phyloP scores from a whole-genome alignment of 2,329 filamentous ascomycete genomes.

The Fusarium austroafricanum region DNA sequence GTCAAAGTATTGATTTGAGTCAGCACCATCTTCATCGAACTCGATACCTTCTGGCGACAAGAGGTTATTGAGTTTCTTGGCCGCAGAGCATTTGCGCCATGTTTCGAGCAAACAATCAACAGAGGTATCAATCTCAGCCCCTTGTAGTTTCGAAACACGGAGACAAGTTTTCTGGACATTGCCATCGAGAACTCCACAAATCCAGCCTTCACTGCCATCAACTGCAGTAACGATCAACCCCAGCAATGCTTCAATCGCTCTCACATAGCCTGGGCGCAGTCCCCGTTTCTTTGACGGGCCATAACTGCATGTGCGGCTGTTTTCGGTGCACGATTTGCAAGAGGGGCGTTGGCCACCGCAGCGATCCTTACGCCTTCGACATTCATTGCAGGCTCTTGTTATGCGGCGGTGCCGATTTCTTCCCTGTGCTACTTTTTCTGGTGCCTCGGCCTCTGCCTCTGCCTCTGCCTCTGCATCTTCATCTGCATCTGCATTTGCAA shows the following conservation, averaged over 20 bases:
- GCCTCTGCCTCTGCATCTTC: too few species aligned
- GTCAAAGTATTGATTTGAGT: slow-evolving; percentile 5
- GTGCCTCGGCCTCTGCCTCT: background rate
- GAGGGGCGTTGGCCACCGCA: slow-evolving; percentile 1
- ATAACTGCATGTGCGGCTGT: background rate
- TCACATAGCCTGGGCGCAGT: slow-evolving; percentile 4
- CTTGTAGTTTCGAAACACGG: fast-evolving
- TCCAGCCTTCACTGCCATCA: background rate
- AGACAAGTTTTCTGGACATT: fast-evolving
- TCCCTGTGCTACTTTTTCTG: background rate
- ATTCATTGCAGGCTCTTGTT: slow-evolving; percentile 18
- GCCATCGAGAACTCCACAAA: background rate
- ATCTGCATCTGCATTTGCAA: background rate
- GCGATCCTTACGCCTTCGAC: slow-evolving; percentile 1
- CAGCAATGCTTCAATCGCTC: slow-evolving; percentile 11
- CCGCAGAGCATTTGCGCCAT: slow-evolving; percentile 5
- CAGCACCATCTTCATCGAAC: background rate
- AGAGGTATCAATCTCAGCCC: background rate
- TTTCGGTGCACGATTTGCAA: slow-evolving; percentile 4
- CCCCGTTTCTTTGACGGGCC: slow-evolving; percentile 14
- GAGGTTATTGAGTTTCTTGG: background rate
- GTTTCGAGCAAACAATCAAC: slow-evolving; percentile 1
- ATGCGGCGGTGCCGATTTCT: slow-evolving; percentile 1
- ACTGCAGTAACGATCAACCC: background rate
- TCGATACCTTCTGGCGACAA: background rate